Conservation (phyloP, 352 stramenopile genomes). For the Pythium utonaiense region DNA sequence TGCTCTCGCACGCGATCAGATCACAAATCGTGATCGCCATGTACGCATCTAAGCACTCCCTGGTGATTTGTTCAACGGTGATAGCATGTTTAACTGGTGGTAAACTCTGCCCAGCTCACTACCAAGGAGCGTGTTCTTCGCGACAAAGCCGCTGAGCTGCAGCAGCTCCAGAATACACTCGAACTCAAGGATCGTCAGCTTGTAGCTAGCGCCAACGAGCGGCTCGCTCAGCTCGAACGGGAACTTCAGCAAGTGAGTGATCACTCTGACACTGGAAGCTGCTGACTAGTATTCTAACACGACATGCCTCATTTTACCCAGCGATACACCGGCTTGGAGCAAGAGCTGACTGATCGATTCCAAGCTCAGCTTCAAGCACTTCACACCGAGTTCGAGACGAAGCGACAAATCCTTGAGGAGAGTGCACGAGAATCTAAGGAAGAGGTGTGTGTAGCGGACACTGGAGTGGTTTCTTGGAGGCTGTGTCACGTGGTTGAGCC, state of each 20-base stretch:
- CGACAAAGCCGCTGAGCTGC: conserved; percentile 39
- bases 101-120: too few species aligned
- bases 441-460: not conserved
- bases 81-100: too few species aligned
- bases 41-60: conserved; percentile 15
- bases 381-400: not conserved
- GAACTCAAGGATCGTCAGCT: conserved; percentile 2
- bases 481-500: too few species aligned
- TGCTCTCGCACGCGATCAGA: conserved; percentile 10
- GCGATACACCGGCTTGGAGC: not conserved
- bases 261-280: not conserved
- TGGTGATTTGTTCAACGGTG: too few species aligned
- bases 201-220: not conserved
- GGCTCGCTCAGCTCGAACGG: conserved; percentile 7
- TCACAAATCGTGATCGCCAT: conserved; percentile 32
- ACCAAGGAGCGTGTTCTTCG: conserved; percentile 43
- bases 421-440: not conserved
- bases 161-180: conserved; percentile 18
- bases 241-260: conserved; percentile 8
- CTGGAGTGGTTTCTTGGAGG: not conserved
- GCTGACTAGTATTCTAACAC: too few species aligned
- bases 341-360: not conserved
- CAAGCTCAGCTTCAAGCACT: conserved; percentile 12
- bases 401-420: not conserved
- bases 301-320: not conserved